Evolutionary conservation across 139 green algal species (phyloP), one percentile per base, ranked within the genome.

Genomic region (Chlorella sp.): DNA sequence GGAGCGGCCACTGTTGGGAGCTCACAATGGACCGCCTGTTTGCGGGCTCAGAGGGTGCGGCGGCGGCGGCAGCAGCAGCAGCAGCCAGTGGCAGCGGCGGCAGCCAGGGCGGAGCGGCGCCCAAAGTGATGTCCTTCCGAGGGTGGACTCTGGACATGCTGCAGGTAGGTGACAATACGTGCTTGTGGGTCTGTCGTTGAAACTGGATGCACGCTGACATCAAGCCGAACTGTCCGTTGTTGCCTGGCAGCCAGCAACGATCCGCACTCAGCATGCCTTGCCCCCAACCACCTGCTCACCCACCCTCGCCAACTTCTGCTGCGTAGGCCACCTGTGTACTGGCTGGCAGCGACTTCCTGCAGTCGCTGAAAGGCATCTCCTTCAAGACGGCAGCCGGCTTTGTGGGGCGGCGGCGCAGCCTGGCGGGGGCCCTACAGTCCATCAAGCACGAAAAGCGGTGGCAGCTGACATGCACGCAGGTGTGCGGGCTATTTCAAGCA

Each of bases 131-230:
- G 32, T 78, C 72, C 26, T 75, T 90, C 60, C 62, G 65, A 3
- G 44, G 60, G 9, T 91, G 87, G 78, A 89, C 57, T 0, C 83
- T 78, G 20, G 72, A 80, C 21, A 91, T 91, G 87, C 87, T 91
- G 47, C 83, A 81, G 68, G 78, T 70, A n/a, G n/a, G n/a, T n/a
- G n/a, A n/a, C n/a, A n/a, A n/a, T n/a, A n/a, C n/a, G n/a, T n/a
- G n/a, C n/a, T n/a, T n/a, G n/a, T n/a, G n/a, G n/a, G n/a, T n/a
- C n/a, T n/a, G n/a, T n/a, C n/a, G n/a, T n/a, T n/a, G n/a, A n/a
- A n/a, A n/a, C n/a, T n/a, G n/a, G n/a, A n/a, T n/a, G n/a, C n/a
- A n/a, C n/a, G n/a, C n/a, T n/a, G n/a, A n/a, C n/a, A n/a, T n/a
- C n/a, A n/a, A n/a, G n/a, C n/a, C n/a, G n/a, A n/a, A n/a, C n/a